phyloP scores from a whole-genome alignment of 1,139 yeast genomes.

The Saccharomyces hybrid region DNA sequence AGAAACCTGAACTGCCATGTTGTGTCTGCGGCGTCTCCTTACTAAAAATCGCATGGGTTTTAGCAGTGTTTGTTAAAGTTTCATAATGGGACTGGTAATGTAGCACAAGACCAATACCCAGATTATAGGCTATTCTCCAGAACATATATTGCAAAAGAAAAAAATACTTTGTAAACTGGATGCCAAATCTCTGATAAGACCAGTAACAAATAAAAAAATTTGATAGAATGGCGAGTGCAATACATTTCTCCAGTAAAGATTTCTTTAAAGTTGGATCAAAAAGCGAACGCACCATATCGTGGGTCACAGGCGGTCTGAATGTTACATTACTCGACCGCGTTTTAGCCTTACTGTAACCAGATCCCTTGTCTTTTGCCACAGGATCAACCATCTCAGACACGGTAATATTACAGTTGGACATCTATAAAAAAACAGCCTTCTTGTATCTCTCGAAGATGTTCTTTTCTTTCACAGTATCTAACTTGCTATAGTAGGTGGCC shows the following conservation, averaged over 20 bases:
- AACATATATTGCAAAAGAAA: conserved; percentile 49
- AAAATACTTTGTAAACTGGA: conserved; percentile 15
- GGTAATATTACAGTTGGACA: neutral
- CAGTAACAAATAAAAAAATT: conserved; percentile 47
- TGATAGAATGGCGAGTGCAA: conserved; percentile 44
- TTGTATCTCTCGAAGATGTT: neutral
- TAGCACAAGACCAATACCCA: conserved; percentile 69
- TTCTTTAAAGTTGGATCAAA: conserved; percentile 71
- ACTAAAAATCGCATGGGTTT: conserved; percentile 41
- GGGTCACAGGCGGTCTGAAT: conserved; percentile 69
- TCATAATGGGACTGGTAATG: conserved; percentile 59
- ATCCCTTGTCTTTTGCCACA: neutral
- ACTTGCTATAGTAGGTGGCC: neutral
- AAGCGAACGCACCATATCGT: conserved; percentile 77
- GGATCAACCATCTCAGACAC: neutral
- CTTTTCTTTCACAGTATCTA: neutral
- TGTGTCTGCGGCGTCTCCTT: conserved; percentile 24
- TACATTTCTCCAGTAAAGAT: conserved; percentile 55
- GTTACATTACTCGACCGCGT: conserved; percentile 31
- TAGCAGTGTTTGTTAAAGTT: conserved; percentile 50
- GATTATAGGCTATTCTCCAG: conserved; percentile 74
- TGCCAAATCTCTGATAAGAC: conserved; percentile 24
- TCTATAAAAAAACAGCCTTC: neutral
- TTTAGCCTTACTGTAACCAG: conserved; percentile 10
- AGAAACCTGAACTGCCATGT: neutral